Percentiles rank a stretch among this genome's conserved stretches.
phyloP scores from a whole-genome alignment of 108 stramenopile species.

The Mediolabrus comicus region DNA sequence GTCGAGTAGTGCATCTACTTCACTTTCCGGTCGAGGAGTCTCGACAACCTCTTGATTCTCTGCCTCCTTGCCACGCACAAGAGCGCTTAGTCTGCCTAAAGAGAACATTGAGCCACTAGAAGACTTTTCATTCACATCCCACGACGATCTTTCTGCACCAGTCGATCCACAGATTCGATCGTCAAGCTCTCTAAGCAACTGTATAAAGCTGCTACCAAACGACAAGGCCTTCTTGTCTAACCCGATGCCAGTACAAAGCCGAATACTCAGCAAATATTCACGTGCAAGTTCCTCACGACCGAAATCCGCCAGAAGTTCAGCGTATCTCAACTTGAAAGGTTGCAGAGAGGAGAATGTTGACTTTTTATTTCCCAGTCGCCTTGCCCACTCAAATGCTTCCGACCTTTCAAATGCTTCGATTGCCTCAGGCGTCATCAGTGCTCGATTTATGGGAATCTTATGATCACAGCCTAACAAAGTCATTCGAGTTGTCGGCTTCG shows the following conservation, averaged over 20 bases:
- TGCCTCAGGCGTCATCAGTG: constrained; percentile 55
- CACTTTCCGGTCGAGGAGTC: not conserved
- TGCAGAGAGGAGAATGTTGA: constrained; percentile 65
- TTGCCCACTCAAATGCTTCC: constrained; percentile 93
- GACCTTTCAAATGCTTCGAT: constrained; percentile 67
- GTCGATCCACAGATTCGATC: constrained; percentile 41
- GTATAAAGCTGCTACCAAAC: constrained; percentile 15
- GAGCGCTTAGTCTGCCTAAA: constrained; percentile 14
- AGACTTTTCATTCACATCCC: constrained; percentile 5
- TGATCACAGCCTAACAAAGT: constrained; percentile 77
- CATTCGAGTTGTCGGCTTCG: constrained; percentile 45
- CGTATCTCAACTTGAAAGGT: constrained; percentile 78
- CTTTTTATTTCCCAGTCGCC: constrained; percentile 73
- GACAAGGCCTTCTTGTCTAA: constrained; percentile 3
- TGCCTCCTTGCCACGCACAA: not conserved
- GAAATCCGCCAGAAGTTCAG: constrained; percentile 66
- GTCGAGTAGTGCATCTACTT: not conserved
- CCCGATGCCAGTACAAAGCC: constrained; percentile 40
- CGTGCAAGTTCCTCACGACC: constrained; percentile 58
- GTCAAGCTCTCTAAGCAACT: constrained; percentile 40
- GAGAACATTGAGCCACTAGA: constrained; percentile 1
- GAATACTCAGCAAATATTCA: constrained; percentile 57
- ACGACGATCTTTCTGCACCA: constrained; percentile 25
- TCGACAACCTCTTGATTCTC: not conserved
- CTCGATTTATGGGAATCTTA: constrained; percentile 18